Evolutionary conservation across 116 monocot species (phyloP), one percentile per base, ranked within the genome.

Genomic region (Iris pallida): DNA sequence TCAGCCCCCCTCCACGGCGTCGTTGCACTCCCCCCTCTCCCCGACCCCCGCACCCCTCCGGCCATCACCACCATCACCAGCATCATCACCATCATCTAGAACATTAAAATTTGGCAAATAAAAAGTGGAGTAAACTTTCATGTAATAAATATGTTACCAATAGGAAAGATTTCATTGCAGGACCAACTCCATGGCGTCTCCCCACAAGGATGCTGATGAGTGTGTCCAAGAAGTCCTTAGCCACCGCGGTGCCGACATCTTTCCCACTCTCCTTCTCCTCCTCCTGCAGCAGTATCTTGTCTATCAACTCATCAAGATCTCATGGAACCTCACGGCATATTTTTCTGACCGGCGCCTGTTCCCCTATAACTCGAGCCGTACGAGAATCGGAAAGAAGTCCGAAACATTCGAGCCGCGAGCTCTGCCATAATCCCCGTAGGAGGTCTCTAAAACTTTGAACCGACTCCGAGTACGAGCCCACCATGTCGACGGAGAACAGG

Each of bases 401-500:
- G 82, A 74, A 17, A 82, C 44, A 61, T 82, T 82, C 8, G 82
- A 6, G 20, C 18, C 15, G 56, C 78, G 0, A 65, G 66, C 11
- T 46, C 49, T n/a, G 7, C 66, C 70, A 71, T 67, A 15, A 82
- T 12, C 2, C 13, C 53, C 52, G n/a, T 6, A 70, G 45, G 15
- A 73, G 16, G 6, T 57, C 64, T 14, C 55, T 72, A 45, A 83
- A 71, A 40, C 76, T 72, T 6, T 68, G 51, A 3, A 72, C 54
- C 3, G 68, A 67, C 3, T 76, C 76, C 1, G 69, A 70, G 20
- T 55, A 20, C 15, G 70, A 13, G 10, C 53, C 68, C 41, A 47
- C 63, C 20, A 81, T 4, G 41, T 88, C 78, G 12, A 66, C 56
- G 1, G 88, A 88, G 64, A 88, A 81, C 14, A 81, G 12, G 0